Conservation (phyloP, 495 filamentous ascomycete genomes). For the Platismatia glauca region DNA sequence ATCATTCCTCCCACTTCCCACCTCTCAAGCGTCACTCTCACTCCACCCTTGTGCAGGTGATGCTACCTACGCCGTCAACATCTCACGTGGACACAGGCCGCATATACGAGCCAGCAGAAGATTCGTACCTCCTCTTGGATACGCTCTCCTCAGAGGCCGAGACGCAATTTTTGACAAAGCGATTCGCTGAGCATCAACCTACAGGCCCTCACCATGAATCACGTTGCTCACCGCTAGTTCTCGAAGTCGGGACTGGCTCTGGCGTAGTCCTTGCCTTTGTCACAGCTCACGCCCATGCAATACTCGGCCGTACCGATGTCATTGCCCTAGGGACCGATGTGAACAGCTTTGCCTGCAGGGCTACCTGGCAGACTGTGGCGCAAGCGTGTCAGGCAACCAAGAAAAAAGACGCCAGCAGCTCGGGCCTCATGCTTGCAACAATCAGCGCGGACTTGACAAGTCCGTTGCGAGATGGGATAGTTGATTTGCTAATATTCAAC, state of each 20-base stretch:
- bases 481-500: conserved; percentile 91
- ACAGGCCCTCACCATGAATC: conserved; percentile 1
- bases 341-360: conserved; percentile 69
- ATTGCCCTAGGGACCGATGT: conserved; percentile 71
- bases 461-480: conserved; percentile 43
- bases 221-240: conserved; percentile 48
- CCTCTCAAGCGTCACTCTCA: neutral
- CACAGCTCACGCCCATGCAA: conserved; percentile 57
- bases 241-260: conserved; percentile 88
- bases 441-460: conserved; percentile 56
- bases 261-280: conserved; percentile 85
- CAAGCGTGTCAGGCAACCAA: conserved; percentile 38
- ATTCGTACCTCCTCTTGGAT: conserved; percentile 91
- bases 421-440: conserved; percentile 46
- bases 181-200: conserved; percentile 38
- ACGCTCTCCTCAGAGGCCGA: conserved; percentile 69
- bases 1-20: neutral
- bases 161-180: conserved; percentile 56
- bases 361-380: conserved; percentile 52
- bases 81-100: conserved; percentile 76
- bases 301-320: conserved; percentile 65
- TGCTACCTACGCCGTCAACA: conserved; percentile 90
- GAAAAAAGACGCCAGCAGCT: conserved; percentile 14
- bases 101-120: conserved; percentile 90
- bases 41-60: conserved; percentile 25